A percentile compares a stretch with the other conserved stretches of the same genome.
phyloP scores from a whole-genome alignment of 495 filamentous ascomycete genomes.

The Hypoxylon crocopeplum region DNA sequence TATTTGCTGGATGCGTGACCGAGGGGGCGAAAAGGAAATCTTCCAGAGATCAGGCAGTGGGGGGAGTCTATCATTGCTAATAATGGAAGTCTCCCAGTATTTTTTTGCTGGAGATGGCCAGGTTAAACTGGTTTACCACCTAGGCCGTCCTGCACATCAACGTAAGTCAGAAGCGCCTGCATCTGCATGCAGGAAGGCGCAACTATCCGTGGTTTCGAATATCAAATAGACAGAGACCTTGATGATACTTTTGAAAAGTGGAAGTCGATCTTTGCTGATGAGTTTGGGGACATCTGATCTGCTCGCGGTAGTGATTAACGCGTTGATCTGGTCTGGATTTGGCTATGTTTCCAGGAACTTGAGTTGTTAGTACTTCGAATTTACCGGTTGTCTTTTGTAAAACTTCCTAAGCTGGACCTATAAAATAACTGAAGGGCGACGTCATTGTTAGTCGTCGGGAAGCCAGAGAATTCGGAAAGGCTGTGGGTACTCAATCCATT shows the following conservation, averaged over 20 bases:
- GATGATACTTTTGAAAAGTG: slow-evolving; percentile 3
- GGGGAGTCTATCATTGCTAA: slow-evolving; percentile 8
- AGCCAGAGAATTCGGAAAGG: too few species aligned
- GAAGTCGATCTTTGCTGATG: not conserved
- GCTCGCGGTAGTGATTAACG: not conserved
- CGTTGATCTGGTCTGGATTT: not conserved
- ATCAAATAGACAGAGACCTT: slow-evolving; percentile 3
- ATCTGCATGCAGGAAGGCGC: slow-evolving; percentile 19
- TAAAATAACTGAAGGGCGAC: not conserved
- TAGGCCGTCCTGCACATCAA: slow-evolving; percentile 1
- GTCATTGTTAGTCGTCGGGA: too few species aligned
- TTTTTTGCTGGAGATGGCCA: too few species aligned
- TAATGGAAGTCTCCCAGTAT: slow-evolving; percentile 5
- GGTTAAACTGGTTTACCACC: not conserved
- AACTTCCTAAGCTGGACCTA: not conserved
- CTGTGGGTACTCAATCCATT: too few species aligned
- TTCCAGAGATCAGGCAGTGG: slow-evolving; percentile 21
- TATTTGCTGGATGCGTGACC: slow-evolving; percentile 13
- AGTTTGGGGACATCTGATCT: not conserved
- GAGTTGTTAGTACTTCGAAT: not conserved
- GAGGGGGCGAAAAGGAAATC: slow-evolving; percentile 13
- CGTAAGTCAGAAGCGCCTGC: slow-evolving; percentile 14
- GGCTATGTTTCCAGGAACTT: not conserved
- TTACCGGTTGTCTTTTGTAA: not conserved
- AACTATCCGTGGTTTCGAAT: slow-evolving; percentile 1